Evolutionary conservation across 2,329 filamentous ascomycete genomes (phyloP), one percentile per base, ranked within the genome.

Genomic region (Aspergillus costaricaensis): DNA sequence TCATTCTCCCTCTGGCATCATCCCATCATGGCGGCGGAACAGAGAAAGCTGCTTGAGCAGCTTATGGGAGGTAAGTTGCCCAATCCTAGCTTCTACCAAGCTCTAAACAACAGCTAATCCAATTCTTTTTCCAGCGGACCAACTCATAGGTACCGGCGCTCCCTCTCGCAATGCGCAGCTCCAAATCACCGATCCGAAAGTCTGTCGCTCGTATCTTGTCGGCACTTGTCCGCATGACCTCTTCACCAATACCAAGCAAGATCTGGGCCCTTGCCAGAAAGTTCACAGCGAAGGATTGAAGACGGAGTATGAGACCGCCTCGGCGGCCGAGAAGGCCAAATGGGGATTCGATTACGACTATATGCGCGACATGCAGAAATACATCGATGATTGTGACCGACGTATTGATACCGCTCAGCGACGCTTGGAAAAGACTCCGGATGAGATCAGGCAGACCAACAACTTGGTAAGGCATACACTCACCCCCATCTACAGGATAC

Each of bases 161-260:
- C 83, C 86, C 60, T 88, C 89, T 52, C 91, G 89, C 80, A 87
- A 88, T 68, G 86, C 91, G 41, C 91, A 96, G 76, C 86, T 98
- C 69, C 89, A 90, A 65, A 90, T 99, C 70, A 95, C 88, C 61
- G 95, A 98, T 77, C 85, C 91, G 57, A 97, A 96, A 79, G 91
- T 96, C 70, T 99, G 95, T 82, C 91, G 92, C 58, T 97, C 93
- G 17, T 98, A 94, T 77, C 86, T 99, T 53, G 92, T 87, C 64
- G 95, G 95, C 70, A 96, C 91, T 61, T 99, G 95, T 77, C 95
- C 95, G 0, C 94, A 98, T 82, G 95, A 99, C 75, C 91, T 99
- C 73, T 99, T 99, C 85, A 99, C 94, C 67, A 99, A 99, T 80
- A 99, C 95, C 49, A 98, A 97, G 81, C 93, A 98, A 83, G 95